A percentile compares a stretch with the other conserved stretches of the same genome.
Conservation (phyloP, 2,329 filamentous ascomycete genomes). For the Colletotrichum eremochloae region DNA sequence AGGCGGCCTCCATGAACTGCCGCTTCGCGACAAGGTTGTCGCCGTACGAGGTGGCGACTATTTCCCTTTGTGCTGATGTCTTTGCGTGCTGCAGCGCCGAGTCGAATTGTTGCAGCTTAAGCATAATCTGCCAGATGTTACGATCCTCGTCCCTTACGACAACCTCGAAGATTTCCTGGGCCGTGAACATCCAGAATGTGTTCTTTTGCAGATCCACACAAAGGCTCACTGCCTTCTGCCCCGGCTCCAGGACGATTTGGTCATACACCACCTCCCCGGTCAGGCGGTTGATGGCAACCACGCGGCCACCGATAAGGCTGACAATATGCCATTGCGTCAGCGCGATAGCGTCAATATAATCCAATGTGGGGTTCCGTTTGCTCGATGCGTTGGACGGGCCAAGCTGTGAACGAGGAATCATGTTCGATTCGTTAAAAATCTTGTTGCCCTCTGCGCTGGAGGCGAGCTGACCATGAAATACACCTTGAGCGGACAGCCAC, state of each 20-base stretch:
- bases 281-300: constrained; percentile 88
- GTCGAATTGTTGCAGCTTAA: constrained; percentile 89
- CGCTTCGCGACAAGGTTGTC: constrained; percentile 88
- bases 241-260: constrained; percentile 84
- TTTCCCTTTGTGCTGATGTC: constrained; percentile 85
- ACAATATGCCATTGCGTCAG: constrained; percentile 96
- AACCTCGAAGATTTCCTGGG: constrained; percentile 92
- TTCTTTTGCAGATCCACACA: constrained; percentile 93
- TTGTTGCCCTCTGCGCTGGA: constrained; percentile 76
- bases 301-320: constrained; percentile 82
- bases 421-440: constrained; percentile 83
- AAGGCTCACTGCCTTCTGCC: constrained; percentile 84
- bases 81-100: constrained; percentile 87
- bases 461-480: constrained; percentile 87
- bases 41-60: constrained; percentile 90
- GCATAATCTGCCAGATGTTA: constrained; percentile 95
- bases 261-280: constrained; percentile 90
- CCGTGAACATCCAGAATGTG: constrained; percentile 97
- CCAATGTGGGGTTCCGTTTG: constrained; percentile 75
- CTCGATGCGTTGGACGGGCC: constrained; percentile 49
- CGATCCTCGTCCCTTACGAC: constrained; percentile 90
- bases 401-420: constrained; percentile 81
- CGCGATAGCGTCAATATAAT: constrained; percentile 82
- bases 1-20: constrained; percentile 86
- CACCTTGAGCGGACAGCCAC: constrained; percentile 89